Conservation (phyloP, 2,329 filamentous ascomycete species). For the Paraconiothyrium sp. region DNA sequence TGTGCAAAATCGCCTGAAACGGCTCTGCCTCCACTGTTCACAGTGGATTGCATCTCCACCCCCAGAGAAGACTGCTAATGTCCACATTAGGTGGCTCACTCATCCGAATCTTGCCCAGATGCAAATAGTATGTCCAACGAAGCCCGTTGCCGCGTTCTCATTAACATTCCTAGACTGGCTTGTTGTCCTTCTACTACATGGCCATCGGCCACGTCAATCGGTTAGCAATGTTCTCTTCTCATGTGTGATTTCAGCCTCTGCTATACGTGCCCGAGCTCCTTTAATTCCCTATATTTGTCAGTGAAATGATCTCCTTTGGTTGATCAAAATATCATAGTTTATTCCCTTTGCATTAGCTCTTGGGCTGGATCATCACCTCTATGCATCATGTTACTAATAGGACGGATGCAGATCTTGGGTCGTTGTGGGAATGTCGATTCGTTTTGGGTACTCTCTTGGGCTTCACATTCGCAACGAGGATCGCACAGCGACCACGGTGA, state of each 20-base stretch:
- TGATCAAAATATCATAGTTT: neutral
- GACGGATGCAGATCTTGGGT: constrained; percentile 45
- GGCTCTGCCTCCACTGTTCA: neutral
- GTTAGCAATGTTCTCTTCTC: constrained; percentile 31
- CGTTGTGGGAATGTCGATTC: constrained; percentile 47
- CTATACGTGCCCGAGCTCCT: neutral
- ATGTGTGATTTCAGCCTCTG: neutral
- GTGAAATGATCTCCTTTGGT: no score
- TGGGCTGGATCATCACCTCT: neutral
- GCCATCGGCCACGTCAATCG: constrained; percentile 51
- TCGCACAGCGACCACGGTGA: constrained; percentile 28
- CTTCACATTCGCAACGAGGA: constrained; percentile 50
- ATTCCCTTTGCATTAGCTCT: neutral
- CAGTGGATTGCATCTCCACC: neutral
- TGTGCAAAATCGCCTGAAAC: neutral
- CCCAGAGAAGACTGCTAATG: neutral
- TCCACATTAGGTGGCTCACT: constrained; percentile 8
- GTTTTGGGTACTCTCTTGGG: constrained; percentile 48
- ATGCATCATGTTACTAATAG: neutral
- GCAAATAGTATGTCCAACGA: constrained; percentile 38
- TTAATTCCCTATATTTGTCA: no score
- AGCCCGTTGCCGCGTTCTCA: neutral
- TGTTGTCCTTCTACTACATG: constrained; percentile 52
- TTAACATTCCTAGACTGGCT: constrained; percentile 22
- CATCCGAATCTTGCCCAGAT: constrained; percentile 50